Conservation (phyloP, 2,329 filamentous ascomycete species). For the Aspergillus arachidicola region DNA sequence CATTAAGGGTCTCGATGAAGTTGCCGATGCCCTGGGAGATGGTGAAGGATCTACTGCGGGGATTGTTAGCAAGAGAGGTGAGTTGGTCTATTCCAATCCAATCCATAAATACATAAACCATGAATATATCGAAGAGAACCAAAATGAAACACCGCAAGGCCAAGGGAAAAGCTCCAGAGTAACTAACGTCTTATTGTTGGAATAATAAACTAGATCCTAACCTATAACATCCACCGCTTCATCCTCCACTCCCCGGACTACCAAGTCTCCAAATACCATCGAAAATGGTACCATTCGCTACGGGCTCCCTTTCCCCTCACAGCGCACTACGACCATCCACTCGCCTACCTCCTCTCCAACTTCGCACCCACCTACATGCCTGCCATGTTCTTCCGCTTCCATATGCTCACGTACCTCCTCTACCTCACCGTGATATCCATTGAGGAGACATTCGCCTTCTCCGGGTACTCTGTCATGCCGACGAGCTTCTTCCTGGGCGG, state of each 20-base stretch:
- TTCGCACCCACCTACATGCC: constrained; percentile 62
- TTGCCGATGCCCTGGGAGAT: constrained; percentile 67
- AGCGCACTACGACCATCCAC: constrained; percentile 63
- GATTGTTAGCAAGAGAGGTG: constrained; percentile 61
- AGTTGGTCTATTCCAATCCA: constrained; percentile 19
- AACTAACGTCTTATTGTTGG: neutral
- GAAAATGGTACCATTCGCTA: constrained; percentile 60
- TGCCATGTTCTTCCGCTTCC: constrained; percentile 60
- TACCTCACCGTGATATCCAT: constrained; percentile 58
- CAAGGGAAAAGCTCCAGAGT: neutral
- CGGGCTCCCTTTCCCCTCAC: constrained; percentile 57
- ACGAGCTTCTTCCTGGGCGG: constrained; percentile 60
- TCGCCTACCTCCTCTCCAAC: constrained; percentile 55
- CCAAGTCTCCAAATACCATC: constrained; percentile 58
- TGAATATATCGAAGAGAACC: no score
- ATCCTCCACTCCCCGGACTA: constrained; percentile 63
- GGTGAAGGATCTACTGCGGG: constrained; percentile 56
- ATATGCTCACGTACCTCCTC: constrained; percentile 62
- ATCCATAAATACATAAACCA: neutral
- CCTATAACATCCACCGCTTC: constrained; percentile 73
- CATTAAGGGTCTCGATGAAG: constrained; percentile 59
- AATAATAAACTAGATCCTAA: constrained; percentile 28
- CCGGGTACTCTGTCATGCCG: constrained; percentile 61
- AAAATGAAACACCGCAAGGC: no score
- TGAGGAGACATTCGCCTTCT: constrained; percentile 63